Conservation (phyloP, 805 yeast species). For the Lachancea quebecensis region DNA sequence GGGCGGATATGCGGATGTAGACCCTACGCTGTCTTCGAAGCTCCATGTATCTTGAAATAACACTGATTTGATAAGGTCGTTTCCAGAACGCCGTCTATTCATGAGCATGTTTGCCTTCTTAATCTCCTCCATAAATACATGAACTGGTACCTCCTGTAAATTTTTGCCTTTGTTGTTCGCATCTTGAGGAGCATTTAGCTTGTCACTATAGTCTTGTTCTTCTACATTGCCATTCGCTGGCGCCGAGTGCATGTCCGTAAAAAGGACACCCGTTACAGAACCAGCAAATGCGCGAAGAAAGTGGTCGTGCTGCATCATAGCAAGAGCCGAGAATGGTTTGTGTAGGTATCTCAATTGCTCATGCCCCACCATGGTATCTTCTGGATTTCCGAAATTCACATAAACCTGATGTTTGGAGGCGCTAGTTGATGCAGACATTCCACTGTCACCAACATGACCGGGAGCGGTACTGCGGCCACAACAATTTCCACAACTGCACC, state of each 20-base stretch:
- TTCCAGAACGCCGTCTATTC: background rate
- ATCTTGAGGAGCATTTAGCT: background rate
- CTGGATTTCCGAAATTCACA: conserved; percentile 1
- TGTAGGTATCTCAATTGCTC: conserved; percentile 3
- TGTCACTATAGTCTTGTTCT: background rate
- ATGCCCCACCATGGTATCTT: conserved; percentile 5
- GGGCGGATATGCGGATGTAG: background rate
- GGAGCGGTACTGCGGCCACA: background rate
- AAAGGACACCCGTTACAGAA: conserved; percentile 3
- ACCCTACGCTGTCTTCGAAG: background rate
- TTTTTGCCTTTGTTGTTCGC: background rate
- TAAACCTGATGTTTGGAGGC: background rate
- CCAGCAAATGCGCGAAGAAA: conserved; percentile 4
- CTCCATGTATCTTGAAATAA: background rate
- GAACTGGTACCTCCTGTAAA: background rate
- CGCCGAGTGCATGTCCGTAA: background rate
- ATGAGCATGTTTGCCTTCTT: too few species aligned
- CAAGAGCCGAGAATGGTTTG: conserved; percentile 5
- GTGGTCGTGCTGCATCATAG: conserved; percentile 5
- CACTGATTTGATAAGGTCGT: background rate
- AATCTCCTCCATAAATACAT: too few species aligned
- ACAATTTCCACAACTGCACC: background rate
- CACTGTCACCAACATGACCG: background rate
- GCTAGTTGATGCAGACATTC: background rate
- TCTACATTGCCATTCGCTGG: background rate